phyloP scores from a whole-genome alignment of 108 stramenopile genomes.

The Ochromonas danica region DNA sequence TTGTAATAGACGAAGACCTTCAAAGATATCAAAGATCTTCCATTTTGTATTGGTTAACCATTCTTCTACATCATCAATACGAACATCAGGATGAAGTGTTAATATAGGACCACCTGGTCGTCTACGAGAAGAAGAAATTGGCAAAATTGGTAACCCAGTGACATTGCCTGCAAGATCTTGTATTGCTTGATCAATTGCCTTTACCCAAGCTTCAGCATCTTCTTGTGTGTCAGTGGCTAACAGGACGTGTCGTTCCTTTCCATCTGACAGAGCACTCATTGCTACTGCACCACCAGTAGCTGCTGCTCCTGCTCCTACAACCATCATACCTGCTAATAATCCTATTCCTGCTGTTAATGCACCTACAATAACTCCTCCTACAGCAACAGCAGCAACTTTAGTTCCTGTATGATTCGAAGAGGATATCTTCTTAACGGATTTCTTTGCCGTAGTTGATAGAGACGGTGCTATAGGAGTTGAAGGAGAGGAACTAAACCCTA shows the following conservation, averaged over 20 bases:
- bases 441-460: no score
- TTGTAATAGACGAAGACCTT: not conserved
- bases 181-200: slow-evolving; percentile 43
- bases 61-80: not conserved
- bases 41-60: slow-evolving; percentile 21
- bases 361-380: slow-evolving; percentile 68
- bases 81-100: slow-evolving; percentile 24
- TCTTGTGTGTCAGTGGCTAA: slow-evolving; percentile 61
- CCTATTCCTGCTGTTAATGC: slow-evolving; percentile 75
- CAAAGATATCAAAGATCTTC: not conserved
- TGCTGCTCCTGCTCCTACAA: slow-evolving; percentile 69
- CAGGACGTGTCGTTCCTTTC: slow-evolving; percentile 55
- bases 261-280: slow-evolving; percentile 58
- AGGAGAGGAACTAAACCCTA: no score
- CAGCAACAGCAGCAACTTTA: slow-evolving; percentile 69
- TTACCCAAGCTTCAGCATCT: slow-evolving; percentile 64
- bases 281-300: slow-evolving; percentile 70
- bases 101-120: slow-evolving; percentile 39
- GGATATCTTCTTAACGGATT: slow-evolving; percentile 53
- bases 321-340: slow-evolving; percentile 68
- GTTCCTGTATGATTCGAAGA: slow-evolving; percentile 37
- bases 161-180: slow-evolving; percentile 46
- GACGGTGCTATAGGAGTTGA: no score
- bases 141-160: slow-evolving; percentile 22
- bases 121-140: slow-evolving; percentile 10